Conservation (phyloP, 108 stramenopile species). For the Pseudonitzschia multiseries region DNA sequence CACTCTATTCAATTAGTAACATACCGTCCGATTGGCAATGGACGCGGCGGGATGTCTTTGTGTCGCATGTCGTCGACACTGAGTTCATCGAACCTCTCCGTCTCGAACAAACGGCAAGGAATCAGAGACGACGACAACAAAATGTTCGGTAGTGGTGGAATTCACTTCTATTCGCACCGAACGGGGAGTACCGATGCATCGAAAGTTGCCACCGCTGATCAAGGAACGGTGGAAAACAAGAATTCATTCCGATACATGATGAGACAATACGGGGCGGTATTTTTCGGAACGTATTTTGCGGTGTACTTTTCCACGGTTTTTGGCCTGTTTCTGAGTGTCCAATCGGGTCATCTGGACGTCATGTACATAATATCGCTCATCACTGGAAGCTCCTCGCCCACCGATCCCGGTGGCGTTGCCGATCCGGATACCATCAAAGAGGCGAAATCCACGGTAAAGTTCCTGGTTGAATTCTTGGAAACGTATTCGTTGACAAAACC, state of each 20-base stretch:
- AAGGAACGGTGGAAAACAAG: slow-evolving; percentile 13
- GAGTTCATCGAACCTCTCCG: not conserved
- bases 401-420: slow-evolving; percentile 38
- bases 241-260: slow-evolving; percentile 36
- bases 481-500: slow-evolving; percentile 62
- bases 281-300: slow-evolving; percentile 67
- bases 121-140: not conserved
- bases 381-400: slow-evolving; percentile 24
- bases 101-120: not conserved
- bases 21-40: not conserved
- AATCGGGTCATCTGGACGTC: slow-evolving; percentile 75
- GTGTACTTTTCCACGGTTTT: slow-evolving; percentile 66
- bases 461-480: slow-evolving; percentile 60
- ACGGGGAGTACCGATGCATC: not conserved
- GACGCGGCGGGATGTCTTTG: not conserved
- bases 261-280: slow-evolving; percentile 63
- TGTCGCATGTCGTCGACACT: not conserved
- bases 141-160: too few relatives aligned
- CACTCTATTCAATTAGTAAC: not conserved
- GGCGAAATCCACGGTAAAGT: slow-evolving; percentile 43
- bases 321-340: slow-evolving; percentile 58
- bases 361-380: slow-evolving; percentile 51
- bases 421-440: slow-evolving; percentile 39
- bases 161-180: too few relatives aligned
- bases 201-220: not conserved